Conservation (phyloP, 768 basidiomycete genomes). For the Tephrocybe sp. region DNA sequence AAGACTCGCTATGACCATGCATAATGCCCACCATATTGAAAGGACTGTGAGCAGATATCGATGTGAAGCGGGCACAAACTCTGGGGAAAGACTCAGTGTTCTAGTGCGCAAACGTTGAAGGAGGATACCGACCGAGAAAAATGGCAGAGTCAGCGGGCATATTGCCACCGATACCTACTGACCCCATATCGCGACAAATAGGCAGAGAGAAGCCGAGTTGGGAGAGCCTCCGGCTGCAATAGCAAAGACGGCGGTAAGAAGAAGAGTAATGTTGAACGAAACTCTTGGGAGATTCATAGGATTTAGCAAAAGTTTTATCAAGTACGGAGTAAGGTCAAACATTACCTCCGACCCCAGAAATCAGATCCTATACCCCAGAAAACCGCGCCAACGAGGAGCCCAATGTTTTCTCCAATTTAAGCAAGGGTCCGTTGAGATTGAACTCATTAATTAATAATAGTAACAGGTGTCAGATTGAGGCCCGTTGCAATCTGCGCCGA, state of each 20-base stretch:
- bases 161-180: too few species aligned
- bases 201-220: too few species aligned
- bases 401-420: slow-evolving; percentile 73
- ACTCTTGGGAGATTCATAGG: slow-evolving; percentile 31
- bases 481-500: slow-evolving; percentile 53
- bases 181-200: too few species aligned
- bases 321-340: neutral
- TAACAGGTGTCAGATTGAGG: slow-evolving; percentile 59
- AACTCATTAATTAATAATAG: slow-evolving; percentile 76
- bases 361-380: slow-evolving; percentile 71
- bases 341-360: slow-evolving; percentile 66
- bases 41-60: slow-evolving; percentile 75
- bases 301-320: neutral
- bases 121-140: slow-evolving; percentile 51
- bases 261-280: slow-evolving; percentile 68
- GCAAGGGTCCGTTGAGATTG: slow-evolving; percentile 52
- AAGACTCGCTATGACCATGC: slow-evolving; percentile 58
- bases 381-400: slow-evolving; percentile 64
- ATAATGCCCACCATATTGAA: slow-evolving; percentile 80
- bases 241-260: slow-evolving; percentile 46
- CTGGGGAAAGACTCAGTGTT: slow-evolving; percentile 25
- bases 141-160: slow-evolving; percentile 39
- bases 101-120: neutral
- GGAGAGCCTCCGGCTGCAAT: too few species aligned
- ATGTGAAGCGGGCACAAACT: slow-evolving; percentile 68